phyloP scores from a whole-genome alignment of 805 yeast genomes.

The Candida patagonica region DNA sequence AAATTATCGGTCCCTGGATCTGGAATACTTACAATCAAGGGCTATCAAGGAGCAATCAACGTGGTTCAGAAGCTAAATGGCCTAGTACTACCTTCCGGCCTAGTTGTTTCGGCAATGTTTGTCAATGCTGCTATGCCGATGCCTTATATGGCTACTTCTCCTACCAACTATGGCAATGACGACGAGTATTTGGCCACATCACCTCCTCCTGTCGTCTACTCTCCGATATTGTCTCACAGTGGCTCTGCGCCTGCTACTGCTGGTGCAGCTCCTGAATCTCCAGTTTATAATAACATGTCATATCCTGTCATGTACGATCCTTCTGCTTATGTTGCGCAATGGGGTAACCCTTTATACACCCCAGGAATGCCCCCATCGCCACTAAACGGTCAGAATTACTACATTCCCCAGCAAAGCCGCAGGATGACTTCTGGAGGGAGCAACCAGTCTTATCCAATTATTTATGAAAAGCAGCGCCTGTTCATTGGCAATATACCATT shows the following conservation, averaged over 20 bases:
- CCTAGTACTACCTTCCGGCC: conserved; percentile 5
- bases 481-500: conserved; percentile 29
- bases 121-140: conserved; percentile 1
- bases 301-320: conserved; percentile 2
- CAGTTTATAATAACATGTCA: not conserved
- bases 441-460: conserved; percentile 5
- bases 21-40: conserved; percentile 12
- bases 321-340: conserved; percentile 9
- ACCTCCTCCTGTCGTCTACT: conserved; percentile 5
- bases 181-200: conserved; percentile 4
- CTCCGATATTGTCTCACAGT: conserved; percentile 6
- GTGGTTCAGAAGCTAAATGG: conserved; percentile 12
- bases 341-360: conserved; percentile 17
- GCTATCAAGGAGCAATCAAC: conserved; percentile 10
- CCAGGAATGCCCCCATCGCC: not conserved
- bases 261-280: not conserved
- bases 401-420: no score
- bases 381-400: no score
- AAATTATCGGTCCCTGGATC: conserved; percentile 12
- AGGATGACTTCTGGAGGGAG: not conserved
- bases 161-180: not conserved
- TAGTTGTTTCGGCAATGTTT: conserved; percentile 7
- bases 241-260: not conserved
- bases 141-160: not conserved
- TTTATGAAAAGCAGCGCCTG: conserved; percentile 23